A percentile compares a stretch with the other conserved stretches of the same genome.
Conservation (phyloP, 2,329 filamentous ascomycete genomes). For the Fusarium sacchari region DNA sequence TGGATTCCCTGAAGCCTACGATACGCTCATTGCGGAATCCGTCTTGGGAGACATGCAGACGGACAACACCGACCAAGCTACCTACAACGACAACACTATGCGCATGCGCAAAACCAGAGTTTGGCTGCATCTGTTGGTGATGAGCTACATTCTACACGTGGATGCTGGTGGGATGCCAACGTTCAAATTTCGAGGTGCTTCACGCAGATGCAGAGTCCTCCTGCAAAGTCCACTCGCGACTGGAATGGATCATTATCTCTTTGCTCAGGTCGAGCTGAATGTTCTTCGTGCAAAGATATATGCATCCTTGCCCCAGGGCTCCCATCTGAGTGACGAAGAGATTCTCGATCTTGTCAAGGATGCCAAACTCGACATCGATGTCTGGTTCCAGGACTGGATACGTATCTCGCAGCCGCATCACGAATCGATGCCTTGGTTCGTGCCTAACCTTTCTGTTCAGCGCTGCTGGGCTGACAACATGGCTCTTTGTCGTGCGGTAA, state of each 20-base stretch:
- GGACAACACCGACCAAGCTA: rapidly evolving
- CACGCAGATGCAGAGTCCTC: slow-evolving; percentile 4
- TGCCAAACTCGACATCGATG: slow-evolving; percentile 17
- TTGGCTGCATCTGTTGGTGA: background rate
- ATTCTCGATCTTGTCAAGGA: slow-evolving; percentile 10
- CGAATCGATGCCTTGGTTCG: slow-evolving; percentile 9
- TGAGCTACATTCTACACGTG: slow-evolving; percentile 16
- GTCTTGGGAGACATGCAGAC: background rate
- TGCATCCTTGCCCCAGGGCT: background rate
- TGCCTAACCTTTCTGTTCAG: background rate
- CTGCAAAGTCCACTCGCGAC: slow-evolving; percentile 5
- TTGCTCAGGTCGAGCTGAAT: slow-evolving; percentile 6
- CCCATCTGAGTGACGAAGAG: background rate
- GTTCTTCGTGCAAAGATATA: slow-evolving; percentile 21
- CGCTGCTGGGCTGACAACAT: slow-evolving; percentile 24
- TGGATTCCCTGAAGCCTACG: slow-evolving; percentile 9
- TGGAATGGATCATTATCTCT: slow-evolving; percentile 16
- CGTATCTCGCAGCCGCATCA: slow-evolving; percentile 1
- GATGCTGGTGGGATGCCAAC: slow-evolving; percentile 12
- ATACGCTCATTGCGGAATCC: background rate
- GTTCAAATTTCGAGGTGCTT: slow-evolving; percentile 14
- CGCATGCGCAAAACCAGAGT: slow-evolving; percentile 11
- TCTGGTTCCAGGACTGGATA: slow-evolving; percentile 21
- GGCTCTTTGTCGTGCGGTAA: slow-evolving; percentile 7
- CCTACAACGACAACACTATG: background rate